Evolutionary conservation across 164 flowering plant genomes (phyloP).

Genomic region (Euptelea pleiosperma): DNA sequence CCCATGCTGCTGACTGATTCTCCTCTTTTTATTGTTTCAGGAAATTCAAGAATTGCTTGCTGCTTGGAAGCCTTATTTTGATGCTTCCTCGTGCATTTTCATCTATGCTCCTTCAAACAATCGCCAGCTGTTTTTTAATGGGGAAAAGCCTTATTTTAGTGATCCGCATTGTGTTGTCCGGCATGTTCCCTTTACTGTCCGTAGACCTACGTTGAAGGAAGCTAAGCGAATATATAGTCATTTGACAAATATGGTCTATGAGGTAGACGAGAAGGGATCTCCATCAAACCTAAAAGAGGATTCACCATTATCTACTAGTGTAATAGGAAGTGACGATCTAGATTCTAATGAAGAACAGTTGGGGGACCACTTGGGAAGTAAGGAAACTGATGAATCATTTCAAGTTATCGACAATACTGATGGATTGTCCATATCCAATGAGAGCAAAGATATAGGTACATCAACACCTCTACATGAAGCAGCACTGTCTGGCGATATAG

Average conservation of each 20-base stretch:
- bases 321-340: conserved; percentile 2
- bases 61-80: conserved; percentile 88
- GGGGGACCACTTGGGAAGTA: conserved; percentile 17
- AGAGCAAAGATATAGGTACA: conserved; percentile 25
- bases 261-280: conserved; percentile 36
- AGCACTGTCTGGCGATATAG: conserved; percentile 48
- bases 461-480: conserved; percentile 87
- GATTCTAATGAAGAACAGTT: conserved; percentile 20
- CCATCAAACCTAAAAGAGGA: conserved; percentile 21
- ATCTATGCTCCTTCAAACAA: conserved; percentile 76
- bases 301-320: conserved; percentile 4
- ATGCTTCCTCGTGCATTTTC: conserved; percentile 57
- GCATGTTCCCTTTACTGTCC: conserved; percentile 66
- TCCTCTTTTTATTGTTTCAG: conserved; percentile 27
- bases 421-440: conserved; percentile 27
- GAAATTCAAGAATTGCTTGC: conserved; percentile 78
- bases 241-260: conserved; percentile 50
- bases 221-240: conserved; percentile 58
- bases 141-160: conserved; percentile 65
- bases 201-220: conserved; percentile 91
- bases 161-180: conserved; percentile 33
- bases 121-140: conserved; percentile 68
- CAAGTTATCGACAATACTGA: conserved; percentile 23
- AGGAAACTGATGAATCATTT: conserved; percentile 27
- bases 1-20: conserved; percentile 3